These are phyloP conservation scores for Musa troglodytarum DNA, from an alignment of 176 grass and related monocot genomes.

Conservation along the genomic window DNA sequence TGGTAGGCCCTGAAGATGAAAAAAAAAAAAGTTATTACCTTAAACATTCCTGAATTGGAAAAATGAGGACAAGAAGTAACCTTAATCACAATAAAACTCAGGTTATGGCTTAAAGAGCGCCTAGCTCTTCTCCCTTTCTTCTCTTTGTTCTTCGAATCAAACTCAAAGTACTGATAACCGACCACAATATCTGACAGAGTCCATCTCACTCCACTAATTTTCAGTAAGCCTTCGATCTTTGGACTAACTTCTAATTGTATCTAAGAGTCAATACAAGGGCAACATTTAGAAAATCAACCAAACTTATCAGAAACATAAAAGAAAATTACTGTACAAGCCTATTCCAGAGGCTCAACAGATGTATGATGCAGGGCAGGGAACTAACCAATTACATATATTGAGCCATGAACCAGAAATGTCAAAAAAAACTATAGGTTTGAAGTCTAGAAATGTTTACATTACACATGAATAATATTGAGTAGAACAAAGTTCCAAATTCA, in stretches of 20 bases:
- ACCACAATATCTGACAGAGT: conserved; percentile 80
- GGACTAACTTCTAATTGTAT: conserved; percentile 92
- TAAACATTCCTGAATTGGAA: conserved; percentile 14
- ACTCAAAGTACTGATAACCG: conserved; percentile 80
- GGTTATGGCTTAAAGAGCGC: conserved; percentile 35
- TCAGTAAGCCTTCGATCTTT: conserved; percentile 80
- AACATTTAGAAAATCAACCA: background rate
- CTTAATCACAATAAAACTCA: conserved; percentile 82
- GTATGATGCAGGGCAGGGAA: background rate
- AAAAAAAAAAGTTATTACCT: conserved; percentile 17
- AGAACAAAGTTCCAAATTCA: background rate
- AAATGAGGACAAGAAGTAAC: conserved; percentile 29
- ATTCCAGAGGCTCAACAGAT: background rate
- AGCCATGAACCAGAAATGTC: background rate
- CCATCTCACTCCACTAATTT: conserved; percentile 87
- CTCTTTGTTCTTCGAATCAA: conserved; percentile 48
- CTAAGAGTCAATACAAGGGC: conserved; percentile 27
- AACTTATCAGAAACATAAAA: background rate
- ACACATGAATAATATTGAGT: background rate
- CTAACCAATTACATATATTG: background rate
- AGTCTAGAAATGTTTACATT: background rate
- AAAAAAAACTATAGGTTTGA: background rate
- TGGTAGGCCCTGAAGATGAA: conserved; percentile 57
- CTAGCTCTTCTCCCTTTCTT: conserved; percentile 65
- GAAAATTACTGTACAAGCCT: background rate